These are phyloP conservation scores for Cladosporium halotolerans DNA, from an alignment of 2,329 filamentous ascomycete species.

Conservation along the genomic window DNA sequence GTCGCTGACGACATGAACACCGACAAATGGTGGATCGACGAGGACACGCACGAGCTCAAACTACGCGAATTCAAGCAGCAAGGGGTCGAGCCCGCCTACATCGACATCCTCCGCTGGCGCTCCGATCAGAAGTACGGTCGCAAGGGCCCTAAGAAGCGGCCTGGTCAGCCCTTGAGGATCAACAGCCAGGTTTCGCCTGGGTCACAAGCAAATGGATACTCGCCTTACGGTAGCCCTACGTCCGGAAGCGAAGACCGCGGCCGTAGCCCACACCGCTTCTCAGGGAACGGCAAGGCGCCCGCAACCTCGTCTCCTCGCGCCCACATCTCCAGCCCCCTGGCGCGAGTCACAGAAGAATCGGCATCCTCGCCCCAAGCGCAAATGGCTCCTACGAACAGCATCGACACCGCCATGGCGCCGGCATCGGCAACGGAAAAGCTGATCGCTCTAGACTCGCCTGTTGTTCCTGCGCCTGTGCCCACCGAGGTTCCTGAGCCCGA, in stretches of 20 bases:
- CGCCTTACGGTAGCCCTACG: conserved; percentile 60
- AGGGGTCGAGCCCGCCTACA: conserved; percentile 84
- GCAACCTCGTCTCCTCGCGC: conserved; percentile 60
- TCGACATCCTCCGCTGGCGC: conserved; percentile 92
- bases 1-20: conserved; percentile 87
- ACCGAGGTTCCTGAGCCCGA: conserved; percentile 19
- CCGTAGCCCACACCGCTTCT: conserved; percentile 62
- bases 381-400: conserved; percentile 27
- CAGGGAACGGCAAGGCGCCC: conserved; percentile 52
- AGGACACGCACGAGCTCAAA: conserved; percentile 86
- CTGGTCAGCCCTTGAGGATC: conserved; percentile 35
- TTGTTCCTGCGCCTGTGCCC: background rate
- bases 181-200: conserved; percentile 48
- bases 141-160: conserved; percentile 44
- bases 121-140: conserved; percentile 89
- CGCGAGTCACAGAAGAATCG: conserved; percentile 66
- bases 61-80: conserved; percentile 83
- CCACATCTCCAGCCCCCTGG: conserved; percentile 65
- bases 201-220: conserved; percentile 37
- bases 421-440: conserved; percentile 17
- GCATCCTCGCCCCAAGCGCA: conserved; percentile 30
- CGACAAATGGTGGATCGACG: conserved; percentile 86
- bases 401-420: conserved; percentile 15
- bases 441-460: conserved; percentile 31
- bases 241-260: conserved; percentile 57